phyloP scores from a whole-genome alignment of 1,284 basidiomycete species.

The Rhodotorula sp. region DNA sequence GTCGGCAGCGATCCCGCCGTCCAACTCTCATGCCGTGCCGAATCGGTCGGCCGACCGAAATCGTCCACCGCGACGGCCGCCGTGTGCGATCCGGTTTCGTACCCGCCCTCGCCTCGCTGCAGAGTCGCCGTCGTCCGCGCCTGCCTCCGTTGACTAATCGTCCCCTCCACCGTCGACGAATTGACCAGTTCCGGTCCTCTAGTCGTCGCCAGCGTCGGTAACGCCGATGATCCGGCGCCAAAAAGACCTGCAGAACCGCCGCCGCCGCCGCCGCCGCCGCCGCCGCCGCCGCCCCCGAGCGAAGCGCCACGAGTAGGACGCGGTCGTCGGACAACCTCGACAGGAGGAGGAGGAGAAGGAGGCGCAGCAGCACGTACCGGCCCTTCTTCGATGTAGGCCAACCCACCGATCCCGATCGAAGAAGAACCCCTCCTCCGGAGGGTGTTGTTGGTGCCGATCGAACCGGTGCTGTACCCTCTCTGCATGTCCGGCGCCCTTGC shows the following conservation, averaged over 20 bases:
- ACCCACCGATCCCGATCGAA: neutral
- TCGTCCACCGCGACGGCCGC: neutral
- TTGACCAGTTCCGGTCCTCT: conserved; percentile 6
- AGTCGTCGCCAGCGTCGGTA: neutral
- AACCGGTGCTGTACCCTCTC: neutral
- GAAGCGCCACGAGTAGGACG: neutral
- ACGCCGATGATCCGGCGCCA: too few relatives aligned
- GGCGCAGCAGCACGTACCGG: too few relatives aligned
- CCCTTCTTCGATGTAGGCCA: neutral
- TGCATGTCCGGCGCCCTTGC: too few relatives aligned
- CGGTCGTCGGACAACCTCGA: conserved; percentile 5
- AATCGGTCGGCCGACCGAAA: neutral
- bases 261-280: neutral
- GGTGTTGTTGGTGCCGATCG: neutral
- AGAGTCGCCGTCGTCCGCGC: neutral
- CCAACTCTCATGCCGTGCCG: neutral
- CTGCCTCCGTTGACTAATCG: conserved; percentile 66
- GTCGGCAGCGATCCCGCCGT: neutral
- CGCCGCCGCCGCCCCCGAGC: neutral
- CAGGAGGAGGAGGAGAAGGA: neutral
- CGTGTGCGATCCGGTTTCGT: conserved; percentile 2
- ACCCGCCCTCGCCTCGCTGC: neutral
- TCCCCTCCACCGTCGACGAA: conserved; percentile 54
- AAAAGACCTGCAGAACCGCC: neutral
- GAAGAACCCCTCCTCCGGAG: neutral